phyloP scores from a whole-genome alignment of 1,284 basidiomycete genomes.

The Coniferiporia sulphurascens region DNA sequence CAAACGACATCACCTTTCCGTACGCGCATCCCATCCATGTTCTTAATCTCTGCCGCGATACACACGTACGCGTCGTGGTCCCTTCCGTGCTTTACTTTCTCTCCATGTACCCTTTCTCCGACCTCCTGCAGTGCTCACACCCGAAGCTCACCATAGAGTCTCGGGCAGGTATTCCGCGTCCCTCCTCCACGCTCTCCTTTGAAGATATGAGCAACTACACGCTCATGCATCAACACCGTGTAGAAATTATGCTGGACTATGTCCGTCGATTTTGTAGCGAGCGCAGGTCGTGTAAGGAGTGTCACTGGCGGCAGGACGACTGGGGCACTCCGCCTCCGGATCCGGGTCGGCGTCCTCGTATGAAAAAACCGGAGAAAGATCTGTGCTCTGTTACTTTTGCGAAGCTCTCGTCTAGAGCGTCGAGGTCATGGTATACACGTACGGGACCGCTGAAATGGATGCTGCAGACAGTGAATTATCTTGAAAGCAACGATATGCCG shows the following conservation, averaged over 20 bases:
- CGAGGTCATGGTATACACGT: slow-evolving; percentile 46
- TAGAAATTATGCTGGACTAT: slow-evolving; percentile 48
- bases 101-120: slow-evolving; percentile 48
- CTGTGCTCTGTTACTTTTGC: slow-evolving; percentile 41
- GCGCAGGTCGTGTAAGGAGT: slow-evolving; percentile 27
- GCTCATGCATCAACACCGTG: slow-evolving; percentile 53
- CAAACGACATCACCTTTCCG: slow-evolving; percentile 43
- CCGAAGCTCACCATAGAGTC: slow-evolving; percentile 48
- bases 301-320: slow-evolving; percentile 13
- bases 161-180: slow-evolving; percentile 37
- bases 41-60: slow-evolving; percentile 52
- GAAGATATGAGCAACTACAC: slow-evolving; percentile 46
- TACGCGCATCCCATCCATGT: slow-evolving; percentile 57
- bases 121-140: slow-evolving; percentile 46
- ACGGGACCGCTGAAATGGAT: slow-evolving; percentile 54
- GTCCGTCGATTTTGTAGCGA: slow-evolving; percentile 40
- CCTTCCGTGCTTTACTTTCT: slow-evolving; percentile 56
- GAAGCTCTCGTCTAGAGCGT: slow-evolving; percentile 38
- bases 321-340: background rate
- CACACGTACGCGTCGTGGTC: slow-evolving; percentile 42
- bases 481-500: slow-evolving; percentile 27
- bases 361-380: slow-evolving; percentile 23
- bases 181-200: slow-evolving; percentile 39
- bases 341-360: background rate
- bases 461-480: slow-evolving; percentile 41